Conservation (phyloP, 2,329 filamentous ascomycete genomes). For the Aspergillus flavus region DNA sequence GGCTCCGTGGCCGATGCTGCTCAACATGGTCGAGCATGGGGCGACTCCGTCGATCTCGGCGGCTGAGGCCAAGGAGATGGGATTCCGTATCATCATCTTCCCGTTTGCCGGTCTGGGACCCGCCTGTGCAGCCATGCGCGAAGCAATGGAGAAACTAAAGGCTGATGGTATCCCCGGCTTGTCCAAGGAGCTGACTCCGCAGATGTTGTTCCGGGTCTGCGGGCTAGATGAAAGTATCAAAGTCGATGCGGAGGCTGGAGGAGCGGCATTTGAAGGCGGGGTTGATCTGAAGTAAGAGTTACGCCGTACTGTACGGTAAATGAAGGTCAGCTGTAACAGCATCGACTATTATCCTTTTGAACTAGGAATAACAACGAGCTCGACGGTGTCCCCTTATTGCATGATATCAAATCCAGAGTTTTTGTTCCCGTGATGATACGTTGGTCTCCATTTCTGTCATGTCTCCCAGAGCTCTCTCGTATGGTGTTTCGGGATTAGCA, state of each 20-base stretch:
- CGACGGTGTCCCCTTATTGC: not conserved
- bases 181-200: conserved; percentile 36
- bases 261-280: conserved; percentile 34
- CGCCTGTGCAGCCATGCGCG: conserved; percentile 39
- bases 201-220: conserved; percentile 48
- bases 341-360: not conserved
- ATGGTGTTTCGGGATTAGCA: not conserved
- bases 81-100: conserved; percentile 48
- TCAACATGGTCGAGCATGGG: conserved; percentile 51
- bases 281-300: conserved; percentile 29
- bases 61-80: conserved; percentile 42
- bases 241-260: conserved; percentile 44
- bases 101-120: conserved; percentile 44
- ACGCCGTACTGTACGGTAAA: not conserved
- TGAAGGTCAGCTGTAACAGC: not conserved
- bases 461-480: not conserved
- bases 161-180: conserved; percentile 36
- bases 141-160: conserved; percentile 42
- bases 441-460: not conserved
- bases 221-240: conserved; percentile 45
- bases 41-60: conserved; percentile 43
- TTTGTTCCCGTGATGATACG: not conserved
- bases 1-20: conserved; percentile 41
- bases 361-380: not conserved
- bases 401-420: not conserved